phyloP scores from a whole-genome alignment of 2,329 filamentous ascomycete genomes.

The Aspergillus versicolor region DNA sequence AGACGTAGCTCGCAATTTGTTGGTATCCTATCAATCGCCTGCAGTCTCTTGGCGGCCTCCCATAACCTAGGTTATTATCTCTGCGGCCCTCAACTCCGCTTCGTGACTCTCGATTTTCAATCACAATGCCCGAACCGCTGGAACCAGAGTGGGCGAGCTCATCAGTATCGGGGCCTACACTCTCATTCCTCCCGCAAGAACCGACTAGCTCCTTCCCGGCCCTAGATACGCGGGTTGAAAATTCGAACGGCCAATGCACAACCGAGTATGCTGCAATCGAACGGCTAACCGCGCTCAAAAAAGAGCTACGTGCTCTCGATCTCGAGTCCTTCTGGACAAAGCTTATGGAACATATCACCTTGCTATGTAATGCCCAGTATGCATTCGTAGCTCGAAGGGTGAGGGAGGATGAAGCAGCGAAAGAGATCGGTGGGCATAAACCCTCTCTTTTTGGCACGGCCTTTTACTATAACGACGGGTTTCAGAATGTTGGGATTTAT shows the following conservation, averaged over 20 bases:
- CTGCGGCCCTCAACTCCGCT: neutral
- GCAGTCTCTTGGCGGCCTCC: slow-evolving; percentile 23
- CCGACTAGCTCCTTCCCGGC: slow-evolving; percentile 25
- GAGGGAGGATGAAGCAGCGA: slow-evolving; percentile 60
- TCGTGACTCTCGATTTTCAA: neutral
- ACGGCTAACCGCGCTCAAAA: slow-evolving; percentile 60
- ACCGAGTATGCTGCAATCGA: slow-evolving; percentile 63
- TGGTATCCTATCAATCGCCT: slow-evolving; percentile 19
- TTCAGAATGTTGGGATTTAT: slow-evolving; percentile 52
- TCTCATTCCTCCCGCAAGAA: slow-evolving; percentile 32
- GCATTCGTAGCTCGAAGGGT: slow-evolving; percentile 67
- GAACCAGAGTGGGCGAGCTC: slow-evolving; percentile 32
- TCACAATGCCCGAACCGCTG: slow-evolving; percentile 33
- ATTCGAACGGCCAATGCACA: slow-evolving; percentile 33
- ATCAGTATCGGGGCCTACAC: slow-evolving; percentile 24
- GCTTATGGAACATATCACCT: slow-evolving; percentile 63
- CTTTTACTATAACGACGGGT: slow-evolving; percentile 65
- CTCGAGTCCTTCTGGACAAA: slow-evolving; percentile 63
- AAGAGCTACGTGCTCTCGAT: slow-evolving; percentile 51
- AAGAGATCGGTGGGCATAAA: slow-evolving; percentile 59
- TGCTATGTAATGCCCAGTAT: slow-evolving; percentile 64
- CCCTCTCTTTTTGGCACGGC: slow-evolving; percentile 65
- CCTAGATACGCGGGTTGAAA: slow-evolving; percentile 24
- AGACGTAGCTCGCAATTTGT: slow-evolving; percentile 19
- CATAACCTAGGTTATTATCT: slow-evolving; percentile 18